phyloP scores from a whole-genome alignment of 148 eudicot genomes.

The Chenopodium album region DNA sequence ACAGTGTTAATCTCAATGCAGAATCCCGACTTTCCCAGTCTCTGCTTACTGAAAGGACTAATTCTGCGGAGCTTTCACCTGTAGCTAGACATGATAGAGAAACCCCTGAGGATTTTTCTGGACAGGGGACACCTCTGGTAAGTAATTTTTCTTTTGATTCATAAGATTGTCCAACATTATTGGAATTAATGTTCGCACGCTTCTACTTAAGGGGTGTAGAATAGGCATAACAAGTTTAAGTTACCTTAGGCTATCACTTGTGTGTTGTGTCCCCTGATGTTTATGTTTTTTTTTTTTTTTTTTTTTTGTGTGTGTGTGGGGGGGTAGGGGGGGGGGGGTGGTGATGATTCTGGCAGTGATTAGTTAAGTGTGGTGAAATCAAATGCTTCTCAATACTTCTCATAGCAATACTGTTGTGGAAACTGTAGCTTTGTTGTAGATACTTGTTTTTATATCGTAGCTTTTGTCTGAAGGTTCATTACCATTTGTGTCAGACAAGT shows the following conservation, averaged over 20 bases:
- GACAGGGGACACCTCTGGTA: conserved; percentile 87
- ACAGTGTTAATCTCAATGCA: conserved; percentile 52
- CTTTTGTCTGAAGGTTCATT: conserved; percentile 18
- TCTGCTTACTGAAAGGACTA: conserved; percentile 58
- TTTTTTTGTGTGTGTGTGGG: too few relatives aligned
- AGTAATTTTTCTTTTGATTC: conserved; percentile 16
- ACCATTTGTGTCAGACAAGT: conserved; percentile 56
- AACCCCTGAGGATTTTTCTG: conserved; percentile 59
- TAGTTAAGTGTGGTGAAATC: not conserved
- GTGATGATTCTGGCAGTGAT: too few relatives aligned
- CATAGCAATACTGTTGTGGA: not conserved
- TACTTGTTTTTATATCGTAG: not conserved
- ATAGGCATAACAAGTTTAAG: not conserved
- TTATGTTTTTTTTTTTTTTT: too few relatives aligned
- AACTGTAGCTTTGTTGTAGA: not conserved
- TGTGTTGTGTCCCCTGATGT: not conserved
- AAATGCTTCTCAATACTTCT: not conserved
- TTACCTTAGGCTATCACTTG: not conserved
- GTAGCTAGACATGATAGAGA: conserved; percentile 58
- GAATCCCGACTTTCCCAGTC: conserved; percentile 73
- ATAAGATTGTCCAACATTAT: not conserved
- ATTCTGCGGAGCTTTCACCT: conserved; percentile 55
- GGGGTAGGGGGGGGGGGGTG: too few relatives aligned
- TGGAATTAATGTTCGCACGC: not conserved
- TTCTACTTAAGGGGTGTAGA: not conserved